Evolutionary conservation across 2,329 filamentous ascomycete species (phyloP), one percentile per base, ranked within the genome.

Genomic region (Cercospora beticola): DNA sequence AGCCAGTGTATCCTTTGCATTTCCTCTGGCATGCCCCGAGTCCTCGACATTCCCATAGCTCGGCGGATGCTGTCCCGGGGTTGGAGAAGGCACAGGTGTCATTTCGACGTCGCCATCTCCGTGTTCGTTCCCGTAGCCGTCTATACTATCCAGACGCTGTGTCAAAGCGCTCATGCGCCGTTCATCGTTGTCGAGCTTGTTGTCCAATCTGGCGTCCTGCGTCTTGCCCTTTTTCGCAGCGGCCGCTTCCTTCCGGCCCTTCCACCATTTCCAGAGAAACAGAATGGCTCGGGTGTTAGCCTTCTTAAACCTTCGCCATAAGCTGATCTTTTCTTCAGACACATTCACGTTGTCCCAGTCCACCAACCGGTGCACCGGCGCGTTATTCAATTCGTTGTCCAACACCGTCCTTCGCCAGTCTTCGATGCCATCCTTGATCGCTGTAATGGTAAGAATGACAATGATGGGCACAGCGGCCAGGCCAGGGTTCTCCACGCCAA

Each of bases 321-420:
- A 49, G 0, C 92, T 93, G 52, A 99, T 86, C 70, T 92, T 90
- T 75, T 97, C 94, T 73, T 93, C 92, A 46, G 91, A 88, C 14
- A 94, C 92, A 74, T 99, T 99, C 74, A 97, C 93, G 75, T 99
- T 99, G 73, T 90, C 86, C 90, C 92, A 98, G 71, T 94, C 90
- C 12, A 93, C 85, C 21, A 99, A 84, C 68, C 94, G 89, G 80
- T 99, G 94, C 9, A 98, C 92, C 0, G 94, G 92, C 2, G 95
- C 95, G 78, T 99, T 98, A 82, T 99, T 99, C 70, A 99, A 86
- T 76, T 97, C 92, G 72, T 90, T 97, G 78, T 99, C 95, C 54
- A 97, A 88, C 52, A 93, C 85, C 0, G 94, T 98, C 81, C 95
- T 87, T 74, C 95, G 88, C 84, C 93, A 98, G 82, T 99, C 95